Percentiles rank a stretch among this genome's conserved stretches.
These are phyloP conservation scores for Epichloe elymi DNA, from an alignment of 2,329 filamentous ascomycete genomes.

Conservation along the genomic window DNA sequence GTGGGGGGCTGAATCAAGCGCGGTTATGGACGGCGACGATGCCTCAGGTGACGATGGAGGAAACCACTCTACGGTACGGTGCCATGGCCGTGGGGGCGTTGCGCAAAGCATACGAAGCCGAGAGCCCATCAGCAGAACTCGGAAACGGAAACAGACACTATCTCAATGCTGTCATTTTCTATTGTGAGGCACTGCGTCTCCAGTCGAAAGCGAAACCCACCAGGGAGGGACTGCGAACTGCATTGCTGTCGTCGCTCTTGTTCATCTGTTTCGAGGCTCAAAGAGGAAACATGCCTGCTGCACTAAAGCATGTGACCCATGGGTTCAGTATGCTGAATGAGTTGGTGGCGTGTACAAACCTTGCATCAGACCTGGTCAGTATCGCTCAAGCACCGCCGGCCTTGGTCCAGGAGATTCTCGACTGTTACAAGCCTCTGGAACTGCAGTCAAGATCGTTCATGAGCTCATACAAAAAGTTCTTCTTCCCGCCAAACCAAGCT, in stretches of 20 bases:
- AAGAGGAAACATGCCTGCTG: constrained; percentile 25
- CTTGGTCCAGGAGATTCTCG: constrained; percentile 24
- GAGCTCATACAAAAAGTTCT: constrained; percentile 24
- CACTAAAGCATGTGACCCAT: constrained; percentile 27
- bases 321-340: constrained; percentile 29
- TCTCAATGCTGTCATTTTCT: constrained; percentile 26
- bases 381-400: constrained; percentile 24
- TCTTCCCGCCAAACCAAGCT: constrained; percentile 13
- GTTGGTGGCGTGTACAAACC: constrained; percentile 22
- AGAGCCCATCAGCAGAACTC: constrained; percentile 10
- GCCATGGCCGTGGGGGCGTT: constrained; percentile 29
- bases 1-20: constrained; percentile 20
- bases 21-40: constrained; percentile 27
- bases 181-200: constrained; percentile 27
- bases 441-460: constrained; percentile 26
- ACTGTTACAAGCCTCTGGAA: constrained; percentile 26
- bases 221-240: constrained; percentile 24
- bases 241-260: constrained; percentile 24
- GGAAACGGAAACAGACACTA: constrained; percentile 23
- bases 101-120: constrained; percentile 19
- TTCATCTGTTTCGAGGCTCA: constrained; percentile 30
- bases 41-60: constrained; percentile 25
- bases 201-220: constrained; percentile 24
- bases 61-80: constrained; percentile 23
- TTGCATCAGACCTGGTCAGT: constrained; percentile 22